These are phyloP conservation scores for Clarireedia monteithiana DNA, from an alignment of 2,329 filamentous ascomycete genomes.

Conservation along the genomic window DNA sequence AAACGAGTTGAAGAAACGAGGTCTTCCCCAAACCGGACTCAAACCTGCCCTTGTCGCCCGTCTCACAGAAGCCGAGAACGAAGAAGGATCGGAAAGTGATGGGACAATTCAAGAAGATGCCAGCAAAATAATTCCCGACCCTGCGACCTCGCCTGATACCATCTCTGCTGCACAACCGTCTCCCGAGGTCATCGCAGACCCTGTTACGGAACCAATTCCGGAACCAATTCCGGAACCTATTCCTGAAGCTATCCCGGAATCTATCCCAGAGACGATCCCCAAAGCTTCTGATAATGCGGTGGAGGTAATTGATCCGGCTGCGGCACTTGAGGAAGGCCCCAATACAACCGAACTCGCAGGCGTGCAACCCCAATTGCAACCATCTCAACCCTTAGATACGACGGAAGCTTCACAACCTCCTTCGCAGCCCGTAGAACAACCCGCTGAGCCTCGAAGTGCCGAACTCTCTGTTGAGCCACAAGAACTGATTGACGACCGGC, in stretches of 20 bases:
- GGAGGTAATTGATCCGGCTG: neutral
- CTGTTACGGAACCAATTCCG: neutral
- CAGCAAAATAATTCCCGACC: conserved; percentile 15
- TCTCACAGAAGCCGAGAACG: conserved; percentile 39
- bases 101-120: conserved; percentile 23
- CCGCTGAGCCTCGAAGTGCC: conserved; percentile 7
- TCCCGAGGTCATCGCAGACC: neutral
- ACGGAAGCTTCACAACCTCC: conserved; percentile 15
- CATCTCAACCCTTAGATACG: conserved; percentile 11
- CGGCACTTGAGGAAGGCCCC: neutral
- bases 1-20: conserved; percentile 64
- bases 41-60: conserved; percentile 66
- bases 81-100: conserved; percentile 29
- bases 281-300: neutral
- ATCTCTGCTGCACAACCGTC: conserved; percentile 15
- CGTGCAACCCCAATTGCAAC: neutral
- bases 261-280: neutral
- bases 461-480: conserved; percentile 25
- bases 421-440: conserved; percentile 11
- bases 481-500: conserved; percentile 41
- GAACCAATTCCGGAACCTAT: neutral
- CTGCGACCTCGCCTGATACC: conserved; percentile 21
- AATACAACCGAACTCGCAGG: neutral
- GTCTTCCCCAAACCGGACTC: conserved; percentile 61
- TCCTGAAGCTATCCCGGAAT: neutral